Evolutionary conservation across 345 rosid genomes (phyloP), one percentile per base, ranked within the genome.

Genomic region (Eutrema japonicum): DNA sequence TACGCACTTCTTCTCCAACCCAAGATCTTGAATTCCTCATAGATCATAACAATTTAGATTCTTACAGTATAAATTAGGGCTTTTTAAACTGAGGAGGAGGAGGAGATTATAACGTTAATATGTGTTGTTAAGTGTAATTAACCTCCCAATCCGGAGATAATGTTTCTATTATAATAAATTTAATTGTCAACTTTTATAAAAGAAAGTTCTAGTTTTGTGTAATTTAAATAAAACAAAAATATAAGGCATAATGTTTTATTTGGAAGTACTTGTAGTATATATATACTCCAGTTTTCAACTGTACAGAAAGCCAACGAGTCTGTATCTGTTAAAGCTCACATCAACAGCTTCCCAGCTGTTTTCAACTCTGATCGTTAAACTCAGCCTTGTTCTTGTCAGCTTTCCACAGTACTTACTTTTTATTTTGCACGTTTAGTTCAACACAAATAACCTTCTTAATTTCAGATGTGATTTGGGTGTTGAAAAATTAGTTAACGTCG

Each of bases 1-100:
- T 88, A 89, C 96, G 81, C 88, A 82, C 54, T 91, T 89, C 89
- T 94, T 91, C 84, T 89, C 90, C 60, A 89, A 88, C 46, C 85
- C 91, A 64, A 89, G 97, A 81, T 85, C 96, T 49, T 85, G 72
- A 81, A 7, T 48, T 55, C 10, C 8, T 52, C 66, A 62, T 37
- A 11, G 8, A 33, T 37, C 29, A n/a, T 51, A 61, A 46, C 64
- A 3, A 37, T 49, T 30, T 69, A 69, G 58, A 68, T 42, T 48
- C 22, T 75, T 60, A 67, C 55, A 29, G 41, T 61, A 75, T 36
- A 36, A 36, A 35, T n/a, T 38, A 40, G 64, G 47, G 64, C 26
- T 38, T 58, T 16, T 56, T 3, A 4, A 18, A 38, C 10, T 32
- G 47, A 10, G 47, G 64, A 37, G 9, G 64, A 37, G 9, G 32